A percentile compares a stretch with the other conserved stretches of the same genome.
Conservation (phyloP, 768 basidiomycete species). For the Terana coerulea region DNA sequence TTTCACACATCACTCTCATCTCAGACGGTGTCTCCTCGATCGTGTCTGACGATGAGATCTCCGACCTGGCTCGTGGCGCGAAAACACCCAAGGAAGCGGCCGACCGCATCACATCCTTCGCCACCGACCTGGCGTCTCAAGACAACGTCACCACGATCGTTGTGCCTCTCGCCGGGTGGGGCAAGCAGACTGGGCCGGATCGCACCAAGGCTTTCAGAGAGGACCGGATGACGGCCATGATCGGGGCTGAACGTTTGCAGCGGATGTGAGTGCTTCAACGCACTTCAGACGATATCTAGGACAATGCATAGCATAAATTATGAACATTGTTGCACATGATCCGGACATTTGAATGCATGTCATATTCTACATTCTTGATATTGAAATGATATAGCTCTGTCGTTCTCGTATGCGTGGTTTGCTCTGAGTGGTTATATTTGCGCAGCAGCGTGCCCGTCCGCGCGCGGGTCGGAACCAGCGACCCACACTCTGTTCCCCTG, state of each 20-base stretch:
- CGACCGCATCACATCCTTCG: conserved; percentile 74
- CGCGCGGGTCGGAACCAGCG: conserved; percentile 86
- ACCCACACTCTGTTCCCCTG: conserved; percentile 86
- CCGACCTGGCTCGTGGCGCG: conserved; percentile 78
- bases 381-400: background rate
- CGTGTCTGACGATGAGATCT: conserved; percentile 91
- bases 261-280: conserved; percentile 24
- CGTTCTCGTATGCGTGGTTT: background rate
- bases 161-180: conserved; percentile 92
- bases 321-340: background rate
- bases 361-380: background rate
- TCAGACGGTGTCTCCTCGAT: conserved; percentile 93
- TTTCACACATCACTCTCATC: conserved; percentile 85
- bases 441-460: conserved; percentile 82
- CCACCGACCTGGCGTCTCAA: conserved; percentile 82
- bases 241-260: conserved; percentile 28
- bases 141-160: conserved; percentile 93
- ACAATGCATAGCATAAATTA: background rate
- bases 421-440: conserved; percentile 56
- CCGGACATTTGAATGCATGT: background rate
- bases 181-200: conserved; percentile 73
- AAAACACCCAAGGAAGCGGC: conserved; percentile 78
- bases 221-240: conserved; percentile 58
- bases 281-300: background rate
- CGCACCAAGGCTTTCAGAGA: conserved; percentile 78